These are phyloP conservation scores for Aquilaria yunnanensis DNA, from an alignment of 345 rosid species.

Conservation along the genomic window DNA sequence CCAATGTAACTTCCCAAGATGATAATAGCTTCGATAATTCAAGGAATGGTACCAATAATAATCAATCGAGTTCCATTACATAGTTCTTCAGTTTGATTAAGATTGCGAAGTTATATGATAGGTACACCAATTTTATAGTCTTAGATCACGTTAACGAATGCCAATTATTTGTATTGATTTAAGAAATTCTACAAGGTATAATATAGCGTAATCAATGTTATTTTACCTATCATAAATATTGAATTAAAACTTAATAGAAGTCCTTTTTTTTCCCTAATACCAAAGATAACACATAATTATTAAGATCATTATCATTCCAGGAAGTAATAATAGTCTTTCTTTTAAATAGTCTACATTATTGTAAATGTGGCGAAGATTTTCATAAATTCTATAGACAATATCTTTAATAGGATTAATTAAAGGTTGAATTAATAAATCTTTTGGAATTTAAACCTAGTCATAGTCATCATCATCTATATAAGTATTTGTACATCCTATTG, in stretches of 20 bases:
- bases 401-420: background rate
- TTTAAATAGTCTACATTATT: too few species aligned
- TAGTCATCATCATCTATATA: background rate
- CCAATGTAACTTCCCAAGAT: background rate
- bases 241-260: too few species aligned
- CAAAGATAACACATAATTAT: too few species aligned
- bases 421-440: too few species aligned
- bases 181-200: background rate
- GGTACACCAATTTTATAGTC: background rate
- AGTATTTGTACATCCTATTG: background rate
- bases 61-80: background rate
- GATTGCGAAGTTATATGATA: background rate
- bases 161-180: background rate
- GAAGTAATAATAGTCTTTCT: too few species aligned
- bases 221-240: background rate
- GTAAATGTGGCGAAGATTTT: too few species aligned
- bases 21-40: background rate
- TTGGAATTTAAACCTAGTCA: background rate
- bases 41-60: too few species aligned
- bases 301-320: too few species aligned
- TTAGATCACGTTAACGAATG: background rate
- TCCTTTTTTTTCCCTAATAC: too few species aligned
- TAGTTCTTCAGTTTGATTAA: background rate
- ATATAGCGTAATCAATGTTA: background rate
- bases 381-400: too few species aligned